A percentile compares a stretch with the other conserved stretches of the same genome.
phyloP scores from a whole-genome alignment of 108 stramenopile species.

The Cyclotella atomus region DNA sequence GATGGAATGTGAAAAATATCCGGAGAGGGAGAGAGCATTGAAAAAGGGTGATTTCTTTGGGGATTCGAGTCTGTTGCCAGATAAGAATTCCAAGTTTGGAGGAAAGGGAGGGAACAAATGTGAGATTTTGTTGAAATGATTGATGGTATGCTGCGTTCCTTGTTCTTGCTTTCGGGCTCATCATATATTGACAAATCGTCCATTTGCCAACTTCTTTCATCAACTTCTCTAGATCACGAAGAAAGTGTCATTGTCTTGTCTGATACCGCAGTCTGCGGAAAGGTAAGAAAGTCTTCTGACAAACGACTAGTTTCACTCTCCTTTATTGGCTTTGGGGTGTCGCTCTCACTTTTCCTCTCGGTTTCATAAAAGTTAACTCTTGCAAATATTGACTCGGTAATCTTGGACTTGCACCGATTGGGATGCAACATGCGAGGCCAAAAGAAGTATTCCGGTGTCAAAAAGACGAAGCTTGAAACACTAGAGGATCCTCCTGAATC shows the following conservation, averaged over 20 bases:
- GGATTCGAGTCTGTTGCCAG: conserved; percentile 37
- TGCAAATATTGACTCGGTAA: conserved; percentile 56
- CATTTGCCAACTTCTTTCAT: no score
- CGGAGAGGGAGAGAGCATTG: conserved; percentile 34
- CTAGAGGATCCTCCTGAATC: conserved; percentile 75
- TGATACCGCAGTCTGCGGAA: conserved; percentile 47
- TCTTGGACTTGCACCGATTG: conserved; percentile 66
- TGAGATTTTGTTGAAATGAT: not conserved
- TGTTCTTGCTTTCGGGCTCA: no score
- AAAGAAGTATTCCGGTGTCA: not conserved
- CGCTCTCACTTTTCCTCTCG: no score
- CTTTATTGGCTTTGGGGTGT: not conserved
- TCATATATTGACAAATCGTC: no score
- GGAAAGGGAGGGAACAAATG: conserved; percentile 49
- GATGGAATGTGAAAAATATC: conserved; percentile 65
- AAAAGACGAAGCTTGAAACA: conserved; percentile 29
- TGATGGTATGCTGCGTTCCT: no score
- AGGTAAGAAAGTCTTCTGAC: no score
- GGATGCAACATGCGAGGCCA: conserved; percentile 41
- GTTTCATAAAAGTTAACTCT: conserved; percentile 41
- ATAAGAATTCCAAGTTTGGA: conserved; percentile 51
- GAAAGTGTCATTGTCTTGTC: conserved; percentile 38
- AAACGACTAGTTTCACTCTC: no score
- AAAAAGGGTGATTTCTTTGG: conserved; percentile 46
- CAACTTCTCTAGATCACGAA: conserved; percentile 2